Evolutionary conservation across 257 asterid species (phyloP).

Genomic region (Nicotiana noctiflora): DNA sequence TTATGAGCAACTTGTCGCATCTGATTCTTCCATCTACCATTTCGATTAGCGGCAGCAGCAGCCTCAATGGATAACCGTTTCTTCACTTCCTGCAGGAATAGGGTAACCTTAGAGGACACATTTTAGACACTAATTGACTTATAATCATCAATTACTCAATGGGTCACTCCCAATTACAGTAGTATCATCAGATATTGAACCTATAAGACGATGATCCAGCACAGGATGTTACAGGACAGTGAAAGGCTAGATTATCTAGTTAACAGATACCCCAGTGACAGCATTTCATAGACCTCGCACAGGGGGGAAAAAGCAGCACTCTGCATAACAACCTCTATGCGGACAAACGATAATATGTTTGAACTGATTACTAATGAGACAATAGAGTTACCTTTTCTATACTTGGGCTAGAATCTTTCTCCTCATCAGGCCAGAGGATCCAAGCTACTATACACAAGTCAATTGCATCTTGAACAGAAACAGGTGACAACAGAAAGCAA

Average conservation of each 20-base stretch:
- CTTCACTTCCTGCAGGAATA: slow-evolving; percentile 66
- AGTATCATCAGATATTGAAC: background rate
- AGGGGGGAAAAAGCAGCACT: background rate
- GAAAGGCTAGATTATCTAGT: background rate
- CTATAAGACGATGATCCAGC: background rate
- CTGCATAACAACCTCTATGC: background rate
- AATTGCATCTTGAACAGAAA: slow-evolving; percentile 46
- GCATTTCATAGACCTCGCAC: background rate
- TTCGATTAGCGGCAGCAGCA: slow-evolving; percentile 69
- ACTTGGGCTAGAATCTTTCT: slow-evolving; percentile 71
- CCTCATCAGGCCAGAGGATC: slow-evolving; percentile 97
- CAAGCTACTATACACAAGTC: slow-evolving; percentile 73
- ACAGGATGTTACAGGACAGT: background rate
- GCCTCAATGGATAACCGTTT: slow-evolving; percentile 84
- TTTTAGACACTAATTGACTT: slow-evolving; percentile 1
- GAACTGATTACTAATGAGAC: background rate
- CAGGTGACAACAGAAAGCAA: slow-evolving; percentile 49
- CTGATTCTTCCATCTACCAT: slow-evolving; percentile 98
- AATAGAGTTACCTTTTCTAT: slow-evolving; percentile 70
- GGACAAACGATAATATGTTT: background rate
- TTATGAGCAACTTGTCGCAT: slow-evolving; percentile 83
- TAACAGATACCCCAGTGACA: background rate
- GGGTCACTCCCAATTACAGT: background rate
- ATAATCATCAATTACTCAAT: slow-evolving; percentile 4
- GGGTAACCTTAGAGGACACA: slow-evolving; percentile 14